Percentiles rank a stretch among this genome's conserved stretches.
phyloP scores from a whole-genome alignment of 2,329 filamentous ascomycete genomes.

The Exophiala phaeomuriformis region DNA sequence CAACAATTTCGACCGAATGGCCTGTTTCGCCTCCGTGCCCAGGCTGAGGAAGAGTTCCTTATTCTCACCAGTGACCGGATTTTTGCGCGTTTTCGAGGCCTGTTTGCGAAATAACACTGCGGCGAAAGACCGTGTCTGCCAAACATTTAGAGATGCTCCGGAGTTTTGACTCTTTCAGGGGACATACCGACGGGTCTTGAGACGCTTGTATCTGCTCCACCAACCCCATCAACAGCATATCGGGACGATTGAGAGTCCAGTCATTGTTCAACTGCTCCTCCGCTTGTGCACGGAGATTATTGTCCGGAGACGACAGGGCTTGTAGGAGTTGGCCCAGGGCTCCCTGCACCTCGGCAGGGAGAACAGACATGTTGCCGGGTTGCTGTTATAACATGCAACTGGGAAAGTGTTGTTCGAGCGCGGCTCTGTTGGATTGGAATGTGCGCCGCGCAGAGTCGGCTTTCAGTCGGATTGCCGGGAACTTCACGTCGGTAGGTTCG shows the following conservation, averaged over 20 bases:
- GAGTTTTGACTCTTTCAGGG: neutral
- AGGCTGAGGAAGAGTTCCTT: constrained; percentile 83
- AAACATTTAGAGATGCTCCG: constrained; percentile 17
- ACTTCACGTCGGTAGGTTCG: too few species aligned
- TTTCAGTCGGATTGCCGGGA: neutral
- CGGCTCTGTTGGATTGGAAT: neutral
- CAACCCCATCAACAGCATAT: constrained; percentile 85
- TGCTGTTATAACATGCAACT: constrained; percentile 10
- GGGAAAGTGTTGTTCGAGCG: neutral
- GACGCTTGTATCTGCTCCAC: constrained; percentile 82
- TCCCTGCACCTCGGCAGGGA: constrained; percentile 73
- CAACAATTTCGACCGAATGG: constrained; percentile 77
- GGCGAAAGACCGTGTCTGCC: constrained; percentile 77
- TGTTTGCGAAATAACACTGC: constrained; percentile 93
- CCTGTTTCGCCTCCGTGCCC: constrained; percentile 61
- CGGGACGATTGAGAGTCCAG: constrained; percentile 76
- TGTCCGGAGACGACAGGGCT: constrained; percentile 84
- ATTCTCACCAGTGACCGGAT: constrained; percentile 57
- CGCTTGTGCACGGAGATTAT: constrained; percentile 72
- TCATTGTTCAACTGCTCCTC: constrained; percentile 86
- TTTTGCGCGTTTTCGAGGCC: constrained; percentile 79
- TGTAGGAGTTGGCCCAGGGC: constrained; percentile 81
- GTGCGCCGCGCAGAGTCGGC: neutral
- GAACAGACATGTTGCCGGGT: constrained; percentile 63
- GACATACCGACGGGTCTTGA: constrained; percentile 62